Conservation (phyloP, 805 yeast genomes). For the Ogataea zsoltii region DNA sequence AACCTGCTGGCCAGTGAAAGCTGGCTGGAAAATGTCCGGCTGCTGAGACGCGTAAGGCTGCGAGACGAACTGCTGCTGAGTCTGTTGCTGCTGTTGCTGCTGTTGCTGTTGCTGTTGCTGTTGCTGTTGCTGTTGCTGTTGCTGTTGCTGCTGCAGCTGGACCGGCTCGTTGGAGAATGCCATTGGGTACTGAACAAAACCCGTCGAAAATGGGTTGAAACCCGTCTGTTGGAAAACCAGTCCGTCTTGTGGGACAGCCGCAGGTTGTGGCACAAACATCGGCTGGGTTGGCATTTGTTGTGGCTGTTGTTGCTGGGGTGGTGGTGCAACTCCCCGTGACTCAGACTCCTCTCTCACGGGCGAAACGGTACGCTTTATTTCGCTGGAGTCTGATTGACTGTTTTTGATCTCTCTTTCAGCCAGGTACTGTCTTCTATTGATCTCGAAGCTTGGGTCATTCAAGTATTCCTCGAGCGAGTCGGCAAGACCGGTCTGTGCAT, state of each 20-base stretch:
- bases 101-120: background rate
- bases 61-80: background rate
- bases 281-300: no score
- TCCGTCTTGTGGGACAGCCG: conserved; percentile 15
- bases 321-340: no score
- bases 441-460: conserved; percentile 81
- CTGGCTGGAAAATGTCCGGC: background rate
- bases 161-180: conserved; percentile 9
- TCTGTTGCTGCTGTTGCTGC: background rate
- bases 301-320: conserved; percentile 12
- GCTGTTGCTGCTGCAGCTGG: conserved; percentile 11
- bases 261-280: background rate
- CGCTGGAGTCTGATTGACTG: background rate
- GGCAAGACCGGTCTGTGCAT: conserved; percentile 93
- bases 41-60: background rate
- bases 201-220: conserved; percentile 28
- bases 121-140: conserved; percentile 12
- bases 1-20: conserved; percentile 7
- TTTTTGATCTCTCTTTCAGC: conserved; percentile 56
- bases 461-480: conserved; percentile 85
- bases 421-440: conserved; percentile 73
- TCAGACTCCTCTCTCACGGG: conserved; percentile 15
- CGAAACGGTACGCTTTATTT: background rate
- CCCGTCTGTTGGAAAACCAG: conserved; percentile 30
- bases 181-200: conserved; percentile 10